Base-by-base conservation (phyloP, 441 rosid genomes). In the Euphorbia celastroides region DNA sequence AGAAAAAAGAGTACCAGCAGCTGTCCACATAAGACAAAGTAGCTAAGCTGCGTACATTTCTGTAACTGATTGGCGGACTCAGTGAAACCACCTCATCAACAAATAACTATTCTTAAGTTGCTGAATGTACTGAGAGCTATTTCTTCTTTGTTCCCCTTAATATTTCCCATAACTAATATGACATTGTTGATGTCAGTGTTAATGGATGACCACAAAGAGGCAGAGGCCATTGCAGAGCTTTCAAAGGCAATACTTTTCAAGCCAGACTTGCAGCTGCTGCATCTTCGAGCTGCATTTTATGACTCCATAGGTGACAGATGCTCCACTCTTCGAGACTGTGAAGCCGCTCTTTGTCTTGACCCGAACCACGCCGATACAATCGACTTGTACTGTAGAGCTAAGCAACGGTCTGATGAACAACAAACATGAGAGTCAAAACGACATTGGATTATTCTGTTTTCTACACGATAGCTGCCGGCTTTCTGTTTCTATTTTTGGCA, bases 201-300 rank as follows among this genome's bases (percentile, higher is more conserved):
- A 46, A 94, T 92, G 99, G 99, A 94, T 65, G 94, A 92, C 75
- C 97, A 87, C 80, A 87, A 83, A 77, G 99, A 94, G 81, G 87
- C 65, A 2, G 96, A 92, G 74, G 99, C 99, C 27, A 83, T 94
- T 66, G 68, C 63, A 22, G 97, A 94, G 89, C 96, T 94, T 44
- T 72, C 96, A 14, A 82, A 75, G 80, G 95, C 86, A 5, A 86
- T 92, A 77, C 66, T 77, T 1, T 92, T 90, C 86, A 92, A 84
- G 84, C 99, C 93, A 50, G 98, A 94, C 74, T 86, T 89, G 36
- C 99, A 89, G 77, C 83, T 94, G 60, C 82, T 94, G 10, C 96
- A 90, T 86, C 93, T 92, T 75, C 83, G 92, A 69, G 97, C 99
- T 38, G 97, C 98, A 62, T 92, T 92, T 74, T 82, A 85, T 5